A percentile compares a stretch with the other conserved stretches of the same genome.
Evolutionary conservation across 192 early-diverging fungal genomes (phyloP).

Genomic region (Mortierella antarctica): DNA sequence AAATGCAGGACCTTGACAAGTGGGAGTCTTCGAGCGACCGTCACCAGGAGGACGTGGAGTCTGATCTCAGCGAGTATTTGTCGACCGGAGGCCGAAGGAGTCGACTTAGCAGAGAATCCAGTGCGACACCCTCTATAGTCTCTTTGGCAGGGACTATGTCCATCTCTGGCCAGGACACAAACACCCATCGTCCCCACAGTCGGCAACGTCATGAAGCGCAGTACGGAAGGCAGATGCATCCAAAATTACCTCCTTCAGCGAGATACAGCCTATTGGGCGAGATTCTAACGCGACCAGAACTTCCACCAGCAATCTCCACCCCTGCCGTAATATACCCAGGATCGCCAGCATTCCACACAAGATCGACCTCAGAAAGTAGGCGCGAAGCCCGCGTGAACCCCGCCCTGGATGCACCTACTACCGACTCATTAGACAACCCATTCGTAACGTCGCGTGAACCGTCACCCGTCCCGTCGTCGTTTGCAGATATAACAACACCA

Average conservation of each 20-base stretch:
- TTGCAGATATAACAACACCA: neutral
- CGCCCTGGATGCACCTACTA: neutral
- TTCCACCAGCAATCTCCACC: neutral
- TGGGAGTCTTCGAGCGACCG: conserved; percentile 6
- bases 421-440: conserved; percentile 1
- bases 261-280: neutral
- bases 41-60: conserved; percentile 17
- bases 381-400: neutral
- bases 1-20: conserved; percentile 12
- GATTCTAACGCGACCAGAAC: neutral
- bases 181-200: neutral
- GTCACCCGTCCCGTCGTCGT: conserved; percentile 1
- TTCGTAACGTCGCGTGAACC: conserved; percentile 12
- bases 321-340: conserved; percentile 19
- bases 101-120: conserved; percentile 13
- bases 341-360: neutral
- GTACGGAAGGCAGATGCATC: neutral
- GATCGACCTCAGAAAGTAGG: neutral
- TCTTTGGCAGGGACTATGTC: conserved; percentile 19
- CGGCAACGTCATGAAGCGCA: neutral
- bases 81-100: neutral
- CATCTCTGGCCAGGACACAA: conserved; percentile 6
- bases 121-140: conserved; percentile 20
- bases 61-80: conserved; percentile 8
- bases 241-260: neutral